phyloP scores from a whole-genome alignment of 108 stramenopile species.

The Cyclotella baltica region DNA sequence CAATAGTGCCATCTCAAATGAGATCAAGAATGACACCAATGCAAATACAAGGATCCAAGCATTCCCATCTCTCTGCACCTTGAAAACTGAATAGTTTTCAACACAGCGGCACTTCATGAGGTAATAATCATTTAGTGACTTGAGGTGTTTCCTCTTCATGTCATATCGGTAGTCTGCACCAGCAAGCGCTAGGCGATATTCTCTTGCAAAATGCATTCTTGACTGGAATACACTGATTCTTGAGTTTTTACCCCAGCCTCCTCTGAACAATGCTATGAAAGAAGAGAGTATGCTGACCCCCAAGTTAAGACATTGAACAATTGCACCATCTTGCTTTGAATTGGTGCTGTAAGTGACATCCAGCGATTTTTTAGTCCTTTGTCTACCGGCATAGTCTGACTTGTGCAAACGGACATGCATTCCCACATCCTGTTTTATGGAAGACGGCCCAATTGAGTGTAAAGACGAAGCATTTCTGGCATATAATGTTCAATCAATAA shows the following conservation, averaged over 20 bases:
- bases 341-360: slow-evolving; percentile 18
- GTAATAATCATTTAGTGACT: slow-evolving; percentile 31
- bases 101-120: slow-evolving; percentile 26
- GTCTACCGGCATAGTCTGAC: slow-evolving; percentile 18
- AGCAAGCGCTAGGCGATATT: slow-evolving; percentile 19
- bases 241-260: slow-evolving; percentile 3
- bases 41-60: neutral
- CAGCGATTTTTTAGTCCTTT: slow-evolving; percentile 13
- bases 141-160: slow-evolving; percentile 19
- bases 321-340: neutral
- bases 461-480: neutral
- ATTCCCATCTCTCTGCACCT: neutral
- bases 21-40: slow-evolving; percentile 14
- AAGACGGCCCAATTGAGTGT: neutral
- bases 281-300: neutral
- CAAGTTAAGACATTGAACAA: neutral
- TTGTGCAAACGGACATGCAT: slow-evolving; percentile 25
- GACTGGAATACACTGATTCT: slow-evolving; percentile 15
- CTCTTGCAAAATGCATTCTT: slow-evolving; percentile 26
- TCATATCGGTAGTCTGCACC: slow-evolving; percentile 17
- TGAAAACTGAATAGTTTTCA: neutral
- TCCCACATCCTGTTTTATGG: slow-evolving; percentile 8
- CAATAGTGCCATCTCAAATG: slow-evolving; percentile 16
- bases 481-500: neutral
- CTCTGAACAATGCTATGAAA: neutral